These are phyloP conservation scores for Physaria fendleri DNA, from an alignment of 345 rosid genomes.

Conservation along the genomic window DNA sequence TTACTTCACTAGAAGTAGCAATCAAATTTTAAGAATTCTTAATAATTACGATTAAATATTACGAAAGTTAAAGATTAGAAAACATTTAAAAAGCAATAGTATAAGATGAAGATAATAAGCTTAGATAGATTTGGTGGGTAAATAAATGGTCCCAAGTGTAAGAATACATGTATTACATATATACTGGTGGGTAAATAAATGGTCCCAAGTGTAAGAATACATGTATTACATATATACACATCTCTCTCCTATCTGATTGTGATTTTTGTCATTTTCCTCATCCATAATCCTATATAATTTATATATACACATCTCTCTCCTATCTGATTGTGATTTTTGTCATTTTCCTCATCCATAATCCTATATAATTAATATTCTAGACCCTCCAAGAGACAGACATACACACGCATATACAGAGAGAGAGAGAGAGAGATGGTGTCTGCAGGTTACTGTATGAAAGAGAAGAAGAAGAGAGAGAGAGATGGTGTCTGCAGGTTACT, in stretches of 20 bases:
- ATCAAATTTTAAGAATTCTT: background rate
- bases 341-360: slow-evolving; percentile 15
- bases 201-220: slow-evolving; percentile 14
- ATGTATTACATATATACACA: background rate
- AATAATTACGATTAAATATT: background rate
- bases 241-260: slow-evolving; percentile 9
- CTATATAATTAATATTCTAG: slow-evolving; percentile 20
- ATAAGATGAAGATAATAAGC: background rate
- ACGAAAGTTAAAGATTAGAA: background rate
- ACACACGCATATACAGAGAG: background rate
- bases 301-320: background rate
- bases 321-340: slow-evolving; percentile 23
- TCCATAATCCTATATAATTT: slow-evolving; percentile 16
- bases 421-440: slow-evolving; percentile 33
- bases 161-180: background rate
- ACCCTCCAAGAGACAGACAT: background rate
- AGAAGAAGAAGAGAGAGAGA: slow-evolving; percentile 35
- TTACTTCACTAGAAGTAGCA: background rate
- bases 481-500: slow-evolving; percentile 45
- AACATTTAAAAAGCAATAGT: background rate
- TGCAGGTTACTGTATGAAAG: slow-evolving; percentile 45
- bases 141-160: slow-evolving; percentile 14
- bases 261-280: slow-evolving; percentile 27
- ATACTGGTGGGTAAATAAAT: background rate
- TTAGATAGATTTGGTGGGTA: background rate